These are phyloP conservation scores for Physocladia obscura DNA, from an alignment of 192 early-diverging fungal genomes.

Conservation along the genomic window DNA sequence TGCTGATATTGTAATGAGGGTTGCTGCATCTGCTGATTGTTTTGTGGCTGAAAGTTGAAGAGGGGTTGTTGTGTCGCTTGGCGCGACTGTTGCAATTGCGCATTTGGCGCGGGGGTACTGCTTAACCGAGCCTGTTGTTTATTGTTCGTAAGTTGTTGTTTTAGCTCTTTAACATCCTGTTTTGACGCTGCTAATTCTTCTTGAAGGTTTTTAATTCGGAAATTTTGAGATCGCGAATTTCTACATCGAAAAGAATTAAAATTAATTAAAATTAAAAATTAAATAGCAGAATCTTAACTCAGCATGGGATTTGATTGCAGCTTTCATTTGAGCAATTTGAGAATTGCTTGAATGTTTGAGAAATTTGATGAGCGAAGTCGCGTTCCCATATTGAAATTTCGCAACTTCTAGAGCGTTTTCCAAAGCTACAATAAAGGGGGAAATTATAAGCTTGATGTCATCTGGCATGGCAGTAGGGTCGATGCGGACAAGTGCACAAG, in stretches of 20 bases:
- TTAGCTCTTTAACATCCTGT: background rate
- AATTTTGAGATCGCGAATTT: slow-evolving; percentile 2
- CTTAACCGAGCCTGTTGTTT: background rate
- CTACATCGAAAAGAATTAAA: background rate
- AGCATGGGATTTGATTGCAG: background rate
- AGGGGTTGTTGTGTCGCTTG: too few relatives aligned
- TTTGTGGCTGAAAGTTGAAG: too few relatives aligned
- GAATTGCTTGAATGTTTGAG: background rate
- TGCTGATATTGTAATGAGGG: too few relatives aligned
- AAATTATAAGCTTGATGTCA: slow-evolving; percentile 7
- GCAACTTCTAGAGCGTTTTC: slow-evolving; percentile 6
- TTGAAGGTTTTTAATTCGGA: background rate
- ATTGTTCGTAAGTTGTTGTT: too few relatives aligned
- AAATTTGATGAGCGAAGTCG: background rate
- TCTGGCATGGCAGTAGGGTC: background rate
- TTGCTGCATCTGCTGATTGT: too few relatives aligned
- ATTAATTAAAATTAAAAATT: background rate
- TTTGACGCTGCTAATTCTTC: background rate
- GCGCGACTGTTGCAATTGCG: too few relatives aligned
- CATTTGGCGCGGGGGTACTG: background rate
- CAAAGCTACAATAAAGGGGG: slow-evolving; percentile 7
- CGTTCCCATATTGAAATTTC: slow-evolving; percentile 19
- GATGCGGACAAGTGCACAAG: background rate
- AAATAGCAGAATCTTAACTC: too few relatives aligned
- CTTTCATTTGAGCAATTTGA: background rate